Evolutionary conservation across 2,329 filamentous ascomycete species (phyloP), one percentile per base, ranked within the genome.

Genomic region (Clarireedia homoeocarpa): DNA sequence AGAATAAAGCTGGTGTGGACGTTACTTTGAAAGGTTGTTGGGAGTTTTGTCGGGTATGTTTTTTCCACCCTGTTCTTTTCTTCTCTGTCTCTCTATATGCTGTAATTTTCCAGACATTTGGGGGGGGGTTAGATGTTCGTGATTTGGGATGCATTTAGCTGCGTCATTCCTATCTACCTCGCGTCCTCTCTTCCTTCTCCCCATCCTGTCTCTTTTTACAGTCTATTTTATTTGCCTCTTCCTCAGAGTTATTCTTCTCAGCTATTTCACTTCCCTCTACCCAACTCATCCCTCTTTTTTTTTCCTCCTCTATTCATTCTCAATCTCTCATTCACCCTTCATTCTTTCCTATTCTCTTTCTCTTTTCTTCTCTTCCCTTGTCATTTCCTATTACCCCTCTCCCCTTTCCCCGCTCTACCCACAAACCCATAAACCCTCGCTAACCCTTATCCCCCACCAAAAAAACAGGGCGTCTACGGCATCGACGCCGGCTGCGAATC

Each of bases 21-120:
- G 69, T 76, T 24, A 72, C 70, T 2, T 63, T 73, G 6, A 64
- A 71, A 56, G 73, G 72, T 2, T 75, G 74, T 65, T 75, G 69
- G 63, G 67, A 74, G 58, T 73, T 74, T 65, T 76, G 74, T 60
- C 65, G 44, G 47, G 63, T 53, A 56, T 47, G n/a, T 42, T 40
- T 15, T 14, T 9, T 50, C 1, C 10, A 39, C 17, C 2, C 3
- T 9, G 17, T 39, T 4, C 7, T n/a, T 39, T 47, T 17, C 39
- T 12, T 42, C 20, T 20, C 20, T 20, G 20, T 20, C 20, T 20
- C 20, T 20, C 20, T 20, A 20, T 20, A 20, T 20, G 20, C 20
- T 20, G 20, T 20, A 2, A 1, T 20, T 20, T 20, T 20, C 2
- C 1, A 20, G 20, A 2, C 20, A 1, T 20, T 20, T 20, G 20